phyloP scores from a whole-genome alignment of 176 grass and related monocot species.

The Zoysia japonica region DNA sequence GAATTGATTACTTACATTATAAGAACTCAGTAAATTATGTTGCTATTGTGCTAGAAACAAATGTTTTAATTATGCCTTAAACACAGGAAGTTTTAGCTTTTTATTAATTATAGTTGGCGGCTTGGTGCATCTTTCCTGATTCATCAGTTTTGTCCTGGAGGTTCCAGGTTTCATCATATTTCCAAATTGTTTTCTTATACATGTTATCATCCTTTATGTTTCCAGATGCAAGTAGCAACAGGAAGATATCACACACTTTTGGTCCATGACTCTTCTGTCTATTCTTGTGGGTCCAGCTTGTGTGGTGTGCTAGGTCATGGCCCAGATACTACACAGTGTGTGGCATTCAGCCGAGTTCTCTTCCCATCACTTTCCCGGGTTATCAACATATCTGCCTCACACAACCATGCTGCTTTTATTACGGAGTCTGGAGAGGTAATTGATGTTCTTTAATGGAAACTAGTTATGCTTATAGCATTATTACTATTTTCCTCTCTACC shows the following conservation, averaged over 20 bases:
- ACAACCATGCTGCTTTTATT: slow-evolving; percentile 95
- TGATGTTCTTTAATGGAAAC: slow-evolving; percentile 20
- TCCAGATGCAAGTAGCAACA: slow-evolving; percentile 98
- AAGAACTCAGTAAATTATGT: background rate
- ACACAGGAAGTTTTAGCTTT: background rate
- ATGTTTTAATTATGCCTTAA: background rate
- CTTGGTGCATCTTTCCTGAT: background rate
- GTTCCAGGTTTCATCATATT: slow-evolving; percentile 1
- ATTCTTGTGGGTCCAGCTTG: slow-evolving; percentile 95
- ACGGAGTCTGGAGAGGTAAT: slow-evolving; percentile 91
- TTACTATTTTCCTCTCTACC: background rate
- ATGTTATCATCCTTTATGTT: slow-evolving; percentile 46
- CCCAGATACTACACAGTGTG: slow-evolving; percentile 87
- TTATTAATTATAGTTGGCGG: background rate
- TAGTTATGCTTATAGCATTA: background rate
- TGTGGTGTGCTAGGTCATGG: slow-evolving; percentile 99
- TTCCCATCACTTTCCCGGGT: slow-evolving; percentile 84
- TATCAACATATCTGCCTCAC: slow-evolving; percentile 82
- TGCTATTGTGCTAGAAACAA: slow-evolving; percentile 11
- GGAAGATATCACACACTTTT: slow-evolving; percentile 97
- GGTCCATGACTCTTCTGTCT: slow-evolving; percentile 91
- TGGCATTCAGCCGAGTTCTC: slow-evolving; percentile 70
- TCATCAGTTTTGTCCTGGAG: background rate
- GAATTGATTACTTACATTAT: slow-evolving; percentile 4
- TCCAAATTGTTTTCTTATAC: slow-evolving; percentile 47